These are phyloP conservation scores for Dimargaris cristalligena DNA, from an alignment of 192 early-diverging fungal genomes.

Conservation along the genomic window DNA sequence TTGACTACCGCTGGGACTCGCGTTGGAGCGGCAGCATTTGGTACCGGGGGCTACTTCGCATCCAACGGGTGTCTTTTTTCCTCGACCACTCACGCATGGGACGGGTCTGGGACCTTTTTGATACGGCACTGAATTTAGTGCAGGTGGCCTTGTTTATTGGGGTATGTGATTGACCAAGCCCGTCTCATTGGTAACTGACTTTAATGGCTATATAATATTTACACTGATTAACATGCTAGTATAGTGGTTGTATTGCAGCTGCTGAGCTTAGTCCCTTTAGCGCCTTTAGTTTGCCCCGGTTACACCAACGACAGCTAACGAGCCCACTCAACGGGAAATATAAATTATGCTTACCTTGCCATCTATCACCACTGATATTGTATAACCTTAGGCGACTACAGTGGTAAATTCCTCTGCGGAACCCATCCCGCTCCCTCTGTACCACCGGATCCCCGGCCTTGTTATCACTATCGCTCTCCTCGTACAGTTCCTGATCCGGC, in stretches of 20 bases:
- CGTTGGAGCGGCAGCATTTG: no score
- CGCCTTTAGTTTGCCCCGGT: no score
- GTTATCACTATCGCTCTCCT: constrained; percentile 18
- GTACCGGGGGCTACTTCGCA: neutral
- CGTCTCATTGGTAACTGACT: no score
- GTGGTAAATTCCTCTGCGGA: constrained; percentile 14
- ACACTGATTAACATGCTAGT: no score
- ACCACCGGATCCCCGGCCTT: constrained; percentile 19
- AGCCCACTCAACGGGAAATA: neutral
- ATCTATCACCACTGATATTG: neutral
- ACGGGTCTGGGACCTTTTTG: constrained; percentile 23
- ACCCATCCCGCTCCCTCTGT: constrained; percentile 16
- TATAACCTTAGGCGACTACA: constrained; percentile 20
- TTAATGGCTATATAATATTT: neutral
- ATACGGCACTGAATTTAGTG: constrained; percentile 19
- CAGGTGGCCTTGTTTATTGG: constrained; percentile 23
- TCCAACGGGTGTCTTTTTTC: constrained; percentile 20
- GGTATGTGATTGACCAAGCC: constrained; percentile 19
- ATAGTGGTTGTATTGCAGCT: no score
- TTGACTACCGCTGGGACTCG: no score
- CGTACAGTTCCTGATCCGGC: constrained; percentile 20
- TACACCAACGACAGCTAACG: no score
- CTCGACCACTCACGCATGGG: constrained; percentile 27
- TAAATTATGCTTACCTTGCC: neutral
- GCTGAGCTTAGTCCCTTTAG: no score